Evolutionary conservation across 257 asterid genomes (phyloP).

Genomic region (Buddleja alternifolia): DNA sequence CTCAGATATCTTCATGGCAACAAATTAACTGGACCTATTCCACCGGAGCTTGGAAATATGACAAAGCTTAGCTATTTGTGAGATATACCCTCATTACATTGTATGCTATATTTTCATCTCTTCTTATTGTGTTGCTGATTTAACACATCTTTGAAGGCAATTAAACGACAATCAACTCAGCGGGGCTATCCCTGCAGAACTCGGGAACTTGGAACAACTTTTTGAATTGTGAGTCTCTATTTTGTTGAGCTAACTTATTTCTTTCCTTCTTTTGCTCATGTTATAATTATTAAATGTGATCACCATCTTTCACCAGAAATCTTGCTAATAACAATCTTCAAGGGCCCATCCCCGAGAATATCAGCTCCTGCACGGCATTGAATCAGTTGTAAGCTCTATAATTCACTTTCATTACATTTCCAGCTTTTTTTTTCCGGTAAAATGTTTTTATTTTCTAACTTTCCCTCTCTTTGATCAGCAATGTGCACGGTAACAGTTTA

Average conservation of each 20-base stretch:
- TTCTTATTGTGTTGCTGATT: conserved; percentile 14
- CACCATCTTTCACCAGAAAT: conserved; percentile 55
- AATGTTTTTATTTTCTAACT: neutral
- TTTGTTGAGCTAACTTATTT: neutral
- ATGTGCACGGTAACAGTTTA: conserved; percentile 83
- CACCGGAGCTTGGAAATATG: conserved; percentile 95
- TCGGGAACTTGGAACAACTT: conserved; percentile 84
- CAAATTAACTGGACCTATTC: conserved; percentile 84
- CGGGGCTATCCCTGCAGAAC: conserved; percentile 88
- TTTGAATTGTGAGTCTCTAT: conserved; percentile 77
- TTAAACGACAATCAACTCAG: conserved; percentile 74
- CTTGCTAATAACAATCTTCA: conserved; percentile 82
- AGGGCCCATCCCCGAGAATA: conserved; percentile 89
- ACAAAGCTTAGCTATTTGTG: conserved; percentile 89
- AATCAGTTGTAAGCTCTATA: conserved; percentile 73
- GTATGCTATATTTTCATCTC: neutral
- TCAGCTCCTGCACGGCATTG: conserved; percentile 92
- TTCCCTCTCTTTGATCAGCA: conserved; percentile 42
- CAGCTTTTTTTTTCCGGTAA: neutral
- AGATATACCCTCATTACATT: conserved; percentile 27
- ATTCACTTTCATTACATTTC: neutral
- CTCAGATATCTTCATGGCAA: conserved; percentile 96
- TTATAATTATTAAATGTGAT: neutral
- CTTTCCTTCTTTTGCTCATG: neutral
- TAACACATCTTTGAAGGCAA: conserved; percentile 63